These are phyloP conservation scores for Coemansia sp. DNA, from an alignment of 192 early-diverging fungal species.

Conservation along the genomic window DNA sequence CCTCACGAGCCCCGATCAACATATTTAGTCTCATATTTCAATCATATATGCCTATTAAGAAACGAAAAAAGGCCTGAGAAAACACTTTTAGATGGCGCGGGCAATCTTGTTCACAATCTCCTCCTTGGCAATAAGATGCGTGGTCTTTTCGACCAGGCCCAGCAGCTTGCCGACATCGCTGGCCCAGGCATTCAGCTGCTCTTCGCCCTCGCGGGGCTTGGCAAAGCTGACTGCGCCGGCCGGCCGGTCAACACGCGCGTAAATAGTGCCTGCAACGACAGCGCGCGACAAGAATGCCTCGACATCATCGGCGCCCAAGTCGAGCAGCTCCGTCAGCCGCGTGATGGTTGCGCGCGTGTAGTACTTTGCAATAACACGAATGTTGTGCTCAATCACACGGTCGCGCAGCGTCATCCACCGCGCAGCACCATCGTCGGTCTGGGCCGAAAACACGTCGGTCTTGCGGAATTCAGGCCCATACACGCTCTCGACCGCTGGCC, in stretches of 20 bases:
- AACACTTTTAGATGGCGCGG: conserved; percentile 50
- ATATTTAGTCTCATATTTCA: neutral
- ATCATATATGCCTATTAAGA: too few relatives aligned
- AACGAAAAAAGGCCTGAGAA: too few relatives aligned
- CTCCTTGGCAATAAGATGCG: conserved; percentile 86
- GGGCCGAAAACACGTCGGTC: conserved; percentile 71
- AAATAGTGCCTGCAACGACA: conserved; percentile 93
- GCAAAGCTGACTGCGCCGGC: conserved; percentile 88
- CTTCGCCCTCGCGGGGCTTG: conserved; percentile 79
- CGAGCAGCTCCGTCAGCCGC: conserved; percentile 87
- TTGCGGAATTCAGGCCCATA: conserved; percentile 77
- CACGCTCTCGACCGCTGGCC: conserved; percentile 89
- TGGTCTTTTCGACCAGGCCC: conserved; percentile 92
- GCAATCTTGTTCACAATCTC: conserved; percentile 87
- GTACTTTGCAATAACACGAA: conserved; percentile 95
- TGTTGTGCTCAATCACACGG: conserved; percentile 98
- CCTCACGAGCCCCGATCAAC: neutral
- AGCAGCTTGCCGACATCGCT: conserved; percentile 85
- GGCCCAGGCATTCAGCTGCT: conserved; percentile 92
- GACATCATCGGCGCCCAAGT: conserved; percentile 78
- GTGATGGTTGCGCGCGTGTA: conserved; percentile 85
- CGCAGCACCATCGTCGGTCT: conserved; percentile 74
- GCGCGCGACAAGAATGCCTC: conserved; percentile 92
- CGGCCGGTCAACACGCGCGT: conserved; percentile 93
- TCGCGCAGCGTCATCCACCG: conserved; percentile 85